These are phyloP conservation scores for Psilocybe cyanescens DNA, from an alignment of 768 basidiomycete species.

Conservation along the genomic window DNA sequence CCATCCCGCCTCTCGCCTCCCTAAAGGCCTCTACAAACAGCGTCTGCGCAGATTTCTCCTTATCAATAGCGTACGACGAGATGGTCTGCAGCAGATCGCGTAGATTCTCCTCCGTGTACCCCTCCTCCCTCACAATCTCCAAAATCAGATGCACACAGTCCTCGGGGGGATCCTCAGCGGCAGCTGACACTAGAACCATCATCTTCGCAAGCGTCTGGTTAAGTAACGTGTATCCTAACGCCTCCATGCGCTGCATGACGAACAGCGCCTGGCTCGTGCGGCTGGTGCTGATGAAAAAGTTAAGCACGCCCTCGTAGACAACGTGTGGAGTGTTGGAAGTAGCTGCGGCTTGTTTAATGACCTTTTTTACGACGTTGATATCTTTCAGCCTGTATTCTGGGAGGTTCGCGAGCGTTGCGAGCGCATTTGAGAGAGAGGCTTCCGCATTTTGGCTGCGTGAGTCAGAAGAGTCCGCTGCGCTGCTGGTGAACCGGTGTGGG, in stretches of 20 bases:
- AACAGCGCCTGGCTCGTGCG: not conserved
- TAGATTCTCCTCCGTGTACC: not conserved
- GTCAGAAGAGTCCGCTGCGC: not conserved
- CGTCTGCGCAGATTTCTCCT: not conserved
- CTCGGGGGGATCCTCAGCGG: not conserved
- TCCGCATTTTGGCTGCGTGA: not conserved
- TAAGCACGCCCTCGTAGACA: not conserved
- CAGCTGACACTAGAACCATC: not conserved
- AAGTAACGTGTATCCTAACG: not conserved
- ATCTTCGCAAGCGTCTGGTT: not conserved
- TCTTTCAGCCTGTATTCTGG: not conserved
- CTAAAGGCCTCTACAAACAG: not conserved
- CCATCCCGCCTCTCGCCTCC: not conserved
- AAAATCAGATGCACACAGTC: not conserved
- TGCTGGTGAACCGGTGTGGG: not conserved
- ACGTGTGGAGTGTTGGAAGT: not conserved
- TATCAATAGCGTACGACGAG: not conserved
- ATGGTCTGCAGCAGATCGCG: not conserved
- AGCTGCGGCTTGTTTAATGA: not conserved
- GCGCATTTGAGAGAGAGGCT: not conserved
- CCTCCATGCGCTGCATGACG: not conserved
- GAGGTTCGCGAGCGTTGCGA: not conserved
- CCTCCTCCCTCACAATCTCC: not conserved
- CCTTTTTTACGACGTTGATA: not conserved
- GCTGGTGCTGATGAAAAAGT: not conserved